Conservation (phyloP, 495 filamentous ascomycete genomes). For the Neurospora sp. region DNA sequence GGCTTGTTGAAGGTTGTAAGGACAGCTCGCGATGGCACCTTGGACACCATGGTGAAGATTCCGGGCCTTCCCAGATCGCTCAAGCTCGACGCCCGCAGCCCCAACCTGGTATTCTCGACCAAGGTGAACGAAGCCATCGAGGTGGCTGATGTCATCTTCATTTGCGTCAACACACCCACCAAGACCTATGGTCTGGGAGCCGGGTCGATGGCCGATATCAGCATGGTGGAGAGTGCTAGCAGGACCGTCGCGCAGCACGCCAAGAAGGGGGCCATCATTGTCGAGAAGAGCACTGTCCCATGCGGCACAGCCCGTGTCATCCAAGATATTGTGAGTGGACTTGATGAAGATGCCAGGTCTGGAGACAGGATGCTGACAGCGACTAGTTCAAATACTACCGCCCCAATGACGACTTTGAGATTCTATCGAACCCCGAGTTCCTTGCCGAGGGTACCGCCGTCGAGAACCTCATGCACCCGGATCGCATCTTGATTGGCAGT, state of each 20-base stretch:
- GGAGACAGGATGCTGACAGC: not conserved
- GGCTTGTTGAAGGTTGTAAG: conserved; percentile 59
- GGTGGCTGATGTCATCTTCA: conserved; percentile 65
- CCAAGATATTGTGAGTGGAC: conserved; percentile 53
- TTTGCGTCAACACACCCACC: conserved; percentile 76
- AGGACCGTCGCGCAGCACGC: conserved; percentile 57
- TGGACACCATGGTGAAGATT: conserved; percentile 13
- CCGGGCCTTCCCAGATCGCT: conserved; percentile 7
- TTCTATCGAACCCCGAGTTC: conserved; percentile 81
- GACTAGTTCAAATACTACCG: conserved; percentile 34
- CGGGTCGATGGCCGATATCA: conserved; percentile 62
- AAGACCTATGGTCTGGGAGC: conserved; percentile 61
- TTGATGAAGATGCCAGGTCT: too few species aligned
- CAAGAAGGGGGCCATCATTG: conserved; percentile 58
- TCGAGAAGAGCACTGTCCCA: conserved; percentile 80
- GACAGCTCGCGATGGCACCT: conserved; percentile 47
- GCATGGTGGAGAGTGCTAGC: conserved; percentile 60
- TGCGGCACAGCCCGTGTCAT: conserved; percentile 66
- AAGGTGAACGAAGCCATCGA: conserved; percentile 49
- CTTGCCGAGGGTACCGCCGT: conserved; percentile 72
- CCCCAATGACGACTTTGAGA: conserved; percentile 56
- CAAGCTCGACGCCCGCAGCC: conserved; percentile 27
- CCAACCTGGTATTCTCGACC: conserved; percentile 65
- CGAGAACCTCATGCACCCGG: conserved; percentile 58
- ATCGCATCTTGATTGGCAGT: conserved; percentile 71